Conservation (phyloP, 139 green algal genomes). For the Coelastrella sp. region DNA sequence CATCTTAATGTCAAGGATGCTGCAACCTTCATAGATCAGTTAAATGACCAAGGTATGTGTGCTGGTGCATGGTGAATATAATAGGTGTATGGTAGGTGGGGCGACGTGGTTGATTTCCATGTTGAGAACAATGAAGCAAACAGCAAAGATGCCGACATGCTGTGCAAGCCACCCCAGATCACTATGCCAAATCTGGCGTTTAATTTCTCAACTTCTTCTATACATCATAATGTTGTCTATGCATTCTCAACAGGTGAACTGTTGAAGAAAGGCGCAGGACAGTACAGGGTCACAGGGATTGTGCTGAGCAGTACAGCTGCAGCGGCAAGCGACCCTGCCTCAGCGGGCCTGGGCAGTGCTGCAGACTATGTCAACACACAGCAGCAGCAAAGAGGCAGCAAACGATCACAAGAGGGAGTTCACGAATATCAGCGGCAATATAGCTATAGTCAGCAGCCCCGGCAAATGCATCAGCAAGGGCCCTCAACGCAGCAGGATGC, state of each 20-base stretch:
- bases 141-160: no score
- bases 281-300: conserved; percentile 54
- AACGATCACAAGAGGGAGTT: background rate
- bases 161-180: background rate
- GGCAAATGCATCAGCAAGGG: background rate
- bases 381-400: conserved; percentile 13
- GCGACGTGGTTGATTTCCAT: no score
- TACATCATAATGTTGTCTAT: background rate
- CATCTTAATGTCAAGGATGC: conserved; percentile 73
- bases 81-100: background rate
- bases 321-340: conserved; percentile 7
- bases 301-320: conserved; percentile 15
- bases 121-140: no score
- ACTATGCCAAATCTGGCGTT: no score
- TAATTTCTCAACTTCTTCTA: no score
- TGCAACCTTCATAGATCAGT: conserved; percentile 66
- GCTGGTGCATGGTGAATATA: background rate
- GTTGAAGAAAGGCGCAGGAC: conserved; percentile 71
- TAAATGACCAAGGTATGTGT: conserved; percentile 81
- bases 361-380: background rate
- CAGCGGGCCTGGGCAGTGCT: background rate
- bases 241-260: conserved; percentile 63
- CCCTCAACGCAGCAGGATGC: background rate
- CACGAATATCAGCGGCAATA: background rate
- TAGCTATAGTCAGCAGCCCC: background rate